These are phyloP conservation scores for Penicillium macrosclerotiorum DNA, from an alignment of 495 filamentous ascomycete genomes.

Conservation along the genomic window DNA sequence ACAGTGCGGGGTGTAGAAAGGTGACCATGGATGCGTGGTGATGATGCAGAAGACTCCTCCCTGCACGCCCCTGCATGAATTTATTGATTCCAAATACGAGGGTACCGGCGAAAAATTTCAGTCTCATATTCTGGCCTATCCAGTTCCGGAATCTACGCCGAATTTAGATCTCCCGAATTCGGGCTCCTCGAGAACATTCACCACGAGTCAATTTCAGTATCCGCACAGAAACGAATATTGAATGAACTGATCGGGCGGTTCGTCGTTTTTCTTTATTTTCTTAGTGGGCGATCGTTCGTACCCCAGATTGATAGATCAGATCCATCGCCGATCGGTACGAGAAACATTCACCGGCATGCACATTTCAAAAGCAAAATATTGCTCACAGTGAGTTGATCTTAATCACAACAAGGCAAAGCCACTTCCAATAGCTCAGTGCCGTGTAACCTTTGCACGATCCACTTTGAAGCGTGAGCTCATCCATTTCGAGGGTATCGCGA, in stretches of 20 bases:
- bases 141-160: background rate
- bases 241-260: no score
- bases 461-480: background rate
- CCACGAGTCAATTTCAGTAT: no score
- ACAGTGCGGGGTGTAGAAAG: background rate
- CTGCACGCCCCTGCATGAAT: slow-evolving; percentile 8
- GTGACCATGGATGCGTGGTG: background rate
- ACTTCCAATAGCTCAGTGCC: background rate
- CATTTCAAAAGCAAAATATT: slow-evolving; percentile 2
- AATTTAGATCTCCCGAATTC: no score
- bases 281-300: background rate
- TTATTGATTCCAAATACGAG: slow-evolving; percentile 8
- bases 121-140: background rate
- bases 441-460: background rate
- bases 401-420: background rate
- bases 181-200: no score
- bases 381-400: background rate
- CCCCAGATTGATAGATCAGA: slow-evolving; percentile 7
- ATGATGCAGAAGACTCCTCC: slow-evolving; percentile 4
- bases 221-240: no score
- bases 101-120: background rate
- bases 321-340: slow-evolving; percentile 2
- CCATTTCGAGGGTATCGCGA: no score
- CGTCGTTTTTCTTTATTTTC: background rate
- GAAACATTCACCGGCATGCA: background rate